Percentiles rank a stretch among this genome's conserved stretches.
Evolutionary conservation across 352 stramenopile genomes (phyloP).

Genomic region (Pythium folliculosum): DNA sequence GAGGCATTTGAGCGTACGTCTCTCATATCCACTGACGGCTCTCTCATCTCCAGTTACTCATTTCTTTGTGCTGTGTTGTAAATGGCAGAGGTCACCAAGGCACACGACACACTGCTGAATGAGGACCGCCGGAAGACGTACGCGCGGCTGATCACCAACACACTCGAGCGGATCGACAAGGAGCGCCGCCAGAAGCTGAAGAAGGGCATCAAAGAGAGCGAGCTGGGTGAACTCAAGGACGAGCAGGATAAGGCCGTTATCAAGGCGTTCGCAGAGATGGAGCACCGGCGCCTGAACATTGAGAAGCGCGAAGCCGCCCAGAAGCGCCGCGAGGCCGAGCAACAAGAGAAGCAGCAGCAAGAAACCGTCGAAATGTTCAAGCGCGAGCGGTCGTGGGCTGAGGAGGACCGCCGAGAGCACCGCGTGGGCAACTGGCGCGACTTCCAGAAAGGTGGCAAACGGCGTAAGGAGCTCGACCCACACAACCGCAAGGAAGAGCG

Average conservation of each 20-base stretch:
- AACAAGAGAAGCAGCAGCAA: conserved; percentile 75
- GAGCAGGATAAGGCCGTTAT: conserved; percentile 77
- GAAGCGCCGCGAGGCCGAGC: conserved; percentile 66
- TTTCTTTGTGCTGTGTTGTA: conserved; percentile 6
- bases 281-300: conserved; percentile 75
- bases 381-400: conserved; percentile 72
- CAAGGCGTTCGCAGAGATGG: conserved; percentile 83
- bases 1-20: conserved; percentile 85
- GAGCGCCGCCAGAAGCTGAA: conserved; percentile 75
- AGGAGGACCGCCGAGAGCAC: conserved; percentile 74
- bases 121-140: conserved; percentile 83
- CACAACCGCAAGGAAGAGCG: conserved; percentile 69
- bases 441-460: conserved; percentile 79
- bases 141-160: conserved; percentile 80
- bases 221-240: conserved; percentile 62
- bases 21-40: background rate
- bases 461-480: conserved; percentile 57
- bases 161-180: conserved; percentile 65
- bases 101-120: conserved; percentile 82
- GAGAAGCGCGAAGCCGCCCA: conserved; percentile 72
- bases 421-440: conserved; percentile 79
- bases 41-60: background rate
- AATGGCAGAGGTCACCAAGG: conserved; percentile 77
- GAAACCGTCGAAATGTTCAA: conserved; percentile 64
- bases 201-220: conserved; percentile 76